Conservation (phyloP, 345 rosid genomes). For the Hevea brasiliensis region DNA sequence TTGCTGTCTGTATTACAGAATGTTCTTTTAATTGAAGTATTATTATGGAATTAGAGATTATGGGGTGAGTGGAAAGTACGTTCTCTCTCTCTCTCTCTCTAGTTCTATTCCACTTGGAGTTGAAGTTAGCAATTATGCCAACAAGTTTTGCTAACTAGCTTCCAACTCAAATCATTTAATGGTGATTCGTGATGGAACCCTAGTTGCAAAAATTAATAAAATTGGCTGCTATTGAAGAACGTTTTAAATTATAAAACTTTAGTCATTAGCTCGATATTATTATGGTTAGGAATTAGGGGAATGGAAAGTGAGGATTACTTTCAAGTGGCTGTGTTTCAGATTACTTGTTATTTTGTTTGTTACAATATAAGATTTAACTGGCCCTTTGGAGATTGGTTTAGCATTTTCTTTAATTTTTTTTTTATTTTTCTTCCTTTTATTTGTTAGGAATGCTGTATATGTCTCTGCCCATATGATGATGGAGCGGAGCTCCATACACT, state of each 20-base stretch:
- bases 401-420: background rate
- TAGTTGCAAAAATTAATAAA: background rate
- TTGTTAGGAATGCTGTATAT: conserved; percentile 86
- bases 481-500: conserved; percentile 79
- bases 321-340: background rate
- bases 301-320: background rate
- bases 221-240: background rate
- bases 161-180: background rate
- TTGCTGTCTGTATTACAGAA: conserved; percentile 6
- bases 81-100: background rate
- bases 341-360: no score
- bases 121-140: background rate
- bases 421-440: background rate
- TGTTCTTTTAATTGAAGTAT: background rate
- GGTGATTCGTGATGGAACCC: background rate
- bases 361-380: background rate
- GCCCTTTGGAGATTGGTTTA: background rate
- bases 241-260: background rate
- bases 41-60: background rate
- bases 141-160: background rate
- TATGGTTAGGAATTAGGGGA: background rate
- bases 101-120: background rate
- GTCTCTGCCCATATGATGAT: conserved; percentile 80
- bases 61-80: background rate
- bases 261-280: background rate